phyloP scores from a whole-genome alignment of 2,329 filamentous ascomycete species.

The Cadophora malorum region DNA sequence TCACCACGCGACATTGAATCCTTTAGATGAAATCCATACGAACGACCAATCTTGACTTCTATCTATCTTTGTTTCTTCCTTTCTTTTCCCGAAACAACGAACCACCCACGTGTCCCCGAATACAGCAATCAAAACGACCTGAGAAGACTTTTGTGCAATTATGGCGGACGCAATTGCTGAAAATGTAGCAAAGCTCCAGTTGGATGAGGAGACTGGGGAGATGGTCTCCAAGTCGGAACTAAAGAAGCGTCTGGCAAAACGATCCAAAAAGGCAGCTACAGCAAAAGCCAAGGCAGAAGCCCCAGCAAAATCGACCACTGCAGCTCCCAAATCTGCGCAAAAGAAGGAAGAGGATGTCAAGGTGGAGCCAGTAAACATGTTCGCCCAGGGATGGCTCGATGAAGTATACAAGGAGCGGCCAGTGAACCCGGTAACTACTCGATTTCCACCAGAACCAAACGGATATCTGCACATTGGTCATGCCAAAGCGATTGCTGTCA shows the following conservation, averaged over 20 bases:
- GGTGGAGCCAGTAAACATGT: slow-evolving; percentile 58
- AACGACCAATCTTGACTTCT: too few relatives aligned
- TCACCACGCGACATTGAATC: slow-evolving; percentile 20
- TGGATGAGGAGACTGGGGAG: slow-evolving; percentile 69
- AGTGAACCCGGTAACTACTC: slow-evolving; percentile 66
- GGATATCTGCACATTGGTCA: slow-evolving; percentile 94
- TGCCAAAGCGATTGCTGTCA: slow-evolving; percentile 93
- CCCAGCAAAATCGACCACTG: slow-evolving; percentile 35
- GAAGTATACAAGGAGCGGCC: slow-evolving; percentile 75
- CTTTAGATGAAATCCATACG: neutral
- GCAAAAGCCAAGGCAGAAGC: slow-evolving; percentile 58
- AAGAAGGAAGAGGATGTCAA: slow-evolving; percentile 47
- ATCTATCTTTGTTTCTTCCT: too few relatives aligned
- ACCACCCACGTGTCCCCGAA: neutral
- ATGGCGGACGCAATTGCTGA: slow-evolving; percentile 56
- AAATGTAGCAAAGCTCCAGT: slow-evolving; percentile 61
- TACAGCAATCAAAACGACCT: neutral
- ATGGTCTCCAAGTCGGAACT: slow-evolving; percentile 69
- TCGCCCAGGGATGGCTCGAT: slow-evolving; percentile 78
- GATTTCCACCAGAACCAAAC: slow-evolving; percentile 88
- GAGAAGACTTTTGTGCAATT: slow-evolving; percentile 7
- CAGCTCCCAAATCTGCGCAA: slow-evolving; percentile 37
- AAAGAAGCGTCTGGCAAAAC: slow-evolving; percentile 65
- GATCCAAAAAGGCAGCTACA: slow-evolving; percentile 61
- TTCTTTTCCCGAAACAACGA: neutral